These are phyloP conservation scores for Lachnellula hyalina DNA, from an alignment of 2,329 filamentous ascomycete species.

Conservation along the genomic window DNA sequence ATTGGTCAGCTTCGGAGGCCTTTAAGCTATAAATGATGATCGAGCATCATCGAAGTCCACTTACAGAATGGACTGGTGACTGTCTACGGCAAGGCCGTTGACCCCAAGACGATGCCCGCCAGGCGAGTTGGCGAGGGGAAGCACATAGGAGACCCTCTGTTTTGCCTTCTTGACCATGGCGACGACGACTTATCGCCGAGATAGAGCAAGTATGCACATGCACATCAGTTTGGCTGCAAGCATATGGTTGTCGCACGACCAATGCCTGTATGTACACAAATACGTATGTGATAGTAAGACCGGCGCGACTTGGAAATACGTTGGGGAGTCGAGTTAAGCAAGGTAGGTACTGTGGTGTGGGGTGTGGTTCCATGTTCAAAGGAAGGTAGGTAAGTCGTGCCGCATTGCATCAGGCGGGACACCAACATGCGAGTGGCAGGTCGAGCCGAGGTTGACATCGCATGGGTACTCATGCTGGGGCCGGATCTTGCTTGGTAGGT, in stretches of 20 bases:
- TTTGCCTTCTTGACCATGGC: slow-evolving; percentile 53
- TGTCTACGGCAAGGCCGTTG: slow-evolving; percentile 87
- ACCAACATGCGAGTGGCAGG: no score
- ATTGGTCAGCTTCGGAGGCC: slow-evolving; percentile 9
- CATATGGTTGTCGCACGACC: neutral
- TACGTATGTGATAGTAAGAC: neutral
- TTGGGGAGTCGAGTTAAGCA: neutral
- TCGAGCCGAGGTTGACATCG: no score
- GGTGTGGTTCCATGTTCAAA: no score
- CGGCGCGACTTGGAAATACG: neutral
- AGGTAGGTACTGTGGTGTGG: no score
- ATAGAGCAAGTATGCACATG: slow-evolving; percentile 1
- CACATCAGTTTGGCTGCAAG: neutral
- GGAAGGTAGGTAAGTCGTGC: no score
- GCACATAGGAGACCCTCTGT: slow-evolving; percentile 68
- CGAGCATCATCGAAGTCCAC: slow-evolving; percentile 11
- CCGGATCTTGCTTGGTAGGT: no score
- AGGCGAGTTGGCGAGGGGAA: slow-evolving; percentile 66
- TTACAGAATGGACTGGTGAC: slow-evolving; percentile 77
- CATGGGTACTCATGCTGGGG: no score
- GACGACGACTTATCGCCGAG: slow-evolving; percentile 4
- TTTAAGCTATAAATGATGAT: neutral
- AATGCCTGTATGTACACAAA: neutral
- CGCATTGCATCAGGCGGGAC: no score
- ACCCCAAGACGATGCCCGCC: slow-evolving; percentile 91